Percentiles rank a stretch among this genome's conserved stretches.
Evolutionary conservation across 495 filamentous ascomycete species (phyloP).

Genomic region (Penicillium roqueforti): DNA sequence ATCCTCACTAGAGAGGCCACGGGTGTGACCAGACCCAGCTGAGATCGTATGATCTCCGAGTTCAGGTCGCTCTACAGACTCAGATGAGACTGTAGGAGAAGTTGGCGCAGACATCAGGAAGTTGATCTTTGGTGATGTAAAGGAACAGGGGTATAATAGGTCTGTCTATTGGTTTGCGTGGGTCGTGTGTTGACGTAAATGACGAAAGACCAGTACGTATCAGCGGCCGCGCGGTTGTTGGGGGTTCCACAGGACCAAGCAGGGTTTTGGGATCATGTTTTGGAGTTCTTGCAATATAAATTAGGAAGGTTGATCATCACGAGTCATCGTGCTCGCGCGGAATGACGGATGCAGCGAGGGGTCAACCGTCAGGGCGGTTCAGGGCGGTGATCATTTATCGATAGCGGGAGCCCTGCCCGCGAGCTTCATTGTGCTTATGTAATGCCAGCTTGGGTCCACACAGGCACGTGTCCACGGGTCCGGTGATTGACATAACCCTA

Average conservation of each 20-base stretch:
- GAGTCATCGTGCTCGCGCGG: conserved; percentile 3
- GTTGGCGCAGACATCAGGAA: conserved; percentile 25
- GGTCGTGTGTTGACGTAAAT: neutral
- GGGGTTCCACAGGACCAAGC: conserved; percentile 7
- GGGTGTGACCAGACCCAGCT: conserved; percentile 15
- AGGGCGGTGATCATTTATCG: conserved; percentile 27
- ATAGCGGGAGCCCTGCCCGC: no score
- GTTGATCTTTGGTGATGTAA: neutral
- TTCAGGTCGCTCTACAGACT: conserved; percentile 50
- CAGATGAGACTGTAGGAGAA: conserved; percentile 42
- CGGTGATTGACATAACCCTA: neutral
- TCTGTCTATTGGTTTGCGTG: conserved; percentile 1
- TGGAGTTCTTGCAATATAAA: neutral
- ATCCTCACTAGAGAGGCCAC: conserved; percentile 21
- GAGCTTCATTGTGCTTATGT: conserved; percentile 1
- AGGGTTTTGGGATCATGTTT: conserved; percentile 3
- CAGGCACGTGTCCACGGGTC: neutral
- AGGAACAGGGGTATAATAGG: neutral
- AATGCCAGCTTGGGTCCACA: neutral
- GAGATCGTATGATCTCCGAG: conserved; percentile 27
- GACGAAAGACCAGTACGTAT: neutral
- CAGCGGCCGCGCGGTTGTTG: conserved; percentile 5
- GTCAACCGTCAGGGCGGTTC: conserved; percentile 20
- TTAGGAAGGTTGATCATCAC: neutral
- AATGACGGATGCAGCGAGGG: conserved; percentile 30